phyloP scores from a whole-genome alignment of 345 rosid genomes.

The Jatropha curcas region DNA sequence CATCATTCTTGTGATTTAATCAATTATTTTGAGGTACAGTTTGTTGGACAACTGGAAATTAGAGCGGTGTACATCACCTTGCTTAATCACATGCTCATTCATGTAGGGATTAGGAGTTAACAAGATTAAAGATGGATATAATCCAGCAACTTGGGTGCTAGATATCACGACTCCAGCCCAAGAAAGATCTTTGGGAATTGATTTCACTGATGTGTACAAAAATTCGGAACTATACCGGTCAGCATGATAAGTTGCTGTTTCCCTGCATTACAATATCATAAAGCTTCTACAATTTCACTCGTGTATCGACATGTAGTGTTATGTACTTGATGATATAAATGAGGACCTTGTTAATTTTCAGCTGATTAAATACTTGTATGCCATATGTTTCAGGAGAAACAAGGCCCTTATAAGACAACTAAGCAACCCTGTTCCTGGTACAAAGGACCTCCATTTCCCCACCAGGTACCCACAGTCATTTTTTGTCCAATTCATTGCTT shows the following conservation, averaged over 20 bases:
- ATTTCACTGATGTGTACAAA: conserved; percentile 1
- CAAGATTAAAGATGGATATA: conserved; percentile 1
- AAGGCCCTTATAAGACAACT: background rate
- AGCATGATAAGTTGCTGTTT: too few relatives aligned
- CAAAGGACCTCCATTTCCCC: conserved; percentile 39
- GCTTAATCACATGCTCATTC: too few relatives aligned
- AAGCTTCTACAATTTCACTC: too few relatives aligned
- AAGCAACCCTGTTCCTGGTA: conserved; percentile 37
- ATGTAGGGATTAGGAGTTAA: background rate
- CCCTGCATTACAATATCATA: too few relatives aligned
- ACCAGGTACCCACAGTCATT: conserved; percentile 36
- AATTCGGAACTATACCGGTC: background rate
- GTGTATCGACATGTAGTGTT: too few relatives aligned
- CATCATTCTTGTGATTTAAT: conserved; percentile 55
- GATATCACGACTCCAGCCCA: background rate
- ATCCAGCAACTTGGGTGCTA: conserved; percentile 9
- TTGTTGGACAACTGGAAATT: background rate
- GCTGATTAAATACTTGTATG: too few relatives aligned
- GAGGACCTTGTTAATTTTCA: too few relatives aligned
- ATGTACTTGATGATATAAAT: too few relatives aligned
- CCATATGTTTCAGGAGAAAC: conserved; percentile 3
- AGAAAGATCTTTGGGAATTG: conserved; percentile 3
- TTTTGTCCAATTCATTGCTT: conserved; percentile 41
- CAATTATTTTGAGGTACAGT: conserved; percentile 33
- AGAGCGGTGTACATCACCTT: too few relatives aligned